A percentile compares a stretch with the other conserved stretches of the same genome.
These are phyloP conservation scores for Phaeosphaeriaceae sp. DNA, from an alignment of 2,329 filamentous ascomycete species.

Conservation along the genomic window DNA sequence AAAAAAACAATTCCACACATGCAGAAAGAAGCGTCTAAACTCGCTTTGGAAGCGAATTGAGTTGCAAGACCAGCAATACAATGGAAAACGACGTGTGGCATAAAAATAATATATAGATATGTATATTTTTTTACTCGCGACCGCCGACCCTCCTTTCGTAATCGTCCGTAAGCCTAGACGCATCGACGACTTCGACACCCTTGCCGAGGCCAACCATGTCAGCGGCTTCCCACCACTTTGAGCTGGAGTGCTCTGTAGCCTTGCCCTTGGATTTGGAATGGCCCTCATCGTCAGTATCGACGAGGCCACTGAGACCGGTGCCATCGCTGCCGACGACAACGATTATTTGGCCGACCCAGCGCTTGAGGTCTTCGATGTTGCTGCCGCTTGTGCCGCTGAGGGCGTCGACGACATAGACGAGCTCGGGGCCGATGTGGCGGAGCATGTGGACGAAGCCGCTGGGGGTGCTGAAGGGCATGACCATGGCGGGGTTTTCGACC, in stretches of 20 bases:
- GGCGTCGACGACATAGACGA: constrained; percentile 87
- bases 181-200: constrained; percentile 87
- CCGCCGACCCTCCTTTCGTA: constrained; percentile 82
- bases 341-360: constrained; percentile 68
- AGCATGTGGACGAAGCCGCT: constrained; percentile 86
- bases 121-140: constrained; percentile 49
- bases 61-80: no score
- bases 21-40: no score
- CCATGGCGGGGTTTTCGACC: constrained; percentile 84
- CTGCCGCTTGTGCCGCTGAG: constrained; percentile 77
- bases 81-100: no score
- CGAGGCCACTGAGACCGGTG: constrained; percentile 59
- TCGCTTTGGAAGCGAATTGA: no score
- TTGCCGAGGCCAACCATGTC: constrained; percentile 85
- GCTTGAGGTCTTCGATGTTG: constrained; percentile 68
- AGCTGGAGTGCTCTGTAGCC: constrained; percentile 37
- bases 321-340: constrained; percentile 63
- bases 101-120: no score
- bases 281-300: constrained; percentile 64
- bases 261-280: constrained; percentile 27
- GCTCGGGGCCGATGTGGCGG: constrained; percentile 81
- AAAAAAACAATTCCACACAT: no score
- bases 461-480: constrained; percentile 86
- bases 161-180: constrained; percentile 80
- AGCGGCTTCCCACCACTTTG: constrained; percentile 78